Percentiles rank a stretch among this genome's conserved stretches.
Evolutionary conservation across 371 early-diverging fungal genomes (phyloP).

Genomic region (Lichtheimia corymbifera): DNA sequence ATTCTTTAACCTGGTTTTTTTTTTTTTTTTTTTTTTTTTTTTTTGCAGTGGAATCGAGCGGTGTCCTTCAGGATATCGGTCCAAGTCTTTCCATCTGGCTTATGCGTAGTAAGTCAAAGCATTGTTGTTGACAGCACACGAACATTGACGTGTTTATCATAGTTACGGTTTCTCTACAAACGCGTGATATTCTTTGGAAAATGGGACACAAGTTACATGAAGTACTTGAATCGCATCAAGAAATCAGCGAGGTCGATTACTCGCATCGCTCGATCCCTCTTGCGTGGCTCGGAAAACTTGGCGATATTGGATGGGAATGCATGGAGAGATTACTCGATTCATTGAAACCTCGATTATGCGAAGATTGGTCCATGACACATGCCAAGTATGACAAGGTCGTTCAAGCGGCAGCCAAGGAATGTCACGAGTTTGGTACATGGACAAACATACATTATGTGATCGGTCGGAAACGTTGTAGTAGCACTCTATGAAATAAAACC

Average conservation of each 20-base stretch:
- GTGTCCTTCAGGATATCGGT: constrained; percentile 37
- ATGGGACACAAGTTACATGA: constrained; percentile 27
- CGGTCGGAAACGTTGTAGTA: not conserved
- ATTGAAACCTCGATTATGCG: constrained; percentile 42
- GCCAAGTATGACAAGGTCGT: constrained; percentile 39
- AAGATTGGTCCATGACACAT: constrained; percentile 46
- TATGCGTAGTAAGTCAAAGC: constrained; percentile 35
- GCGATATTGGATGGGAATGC: constrained; percentile 41
- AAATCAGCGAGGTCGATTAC: constrained; percentile 17
- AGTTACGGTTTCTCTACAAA: constrained; percentile 45
- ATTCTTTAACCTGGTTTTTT: not conserved
- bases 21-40: not conserved
- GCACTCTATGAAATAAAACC: not conserved
- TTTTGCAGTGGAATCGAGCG: constrained; percentile 26
- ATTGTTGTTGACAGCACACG: not conserved
- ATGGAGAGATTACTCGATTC: constrained; percentile 39
- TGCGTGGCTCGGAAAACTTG: constrained; percentile 45
- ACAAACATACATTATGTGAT: constrained; percentile 34
- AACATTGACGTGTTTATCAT: constrained; percentile 6
- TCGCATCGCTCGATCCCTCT: constrained; percentile 45
- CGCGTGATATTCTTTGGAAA: constrained; percentile 33
- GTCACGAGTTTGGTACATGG: constrained; percentile 47
- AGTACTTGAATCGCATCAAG: constrained; percentile 14
- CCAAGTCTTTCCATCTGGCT: constrained; percentile 50
- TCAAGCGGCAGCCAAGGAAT: constrained; percentile 29